Evolutionary conservation across 169 alveolate species (phyloP).

Genomic region (Neospora caninum): DNA sequence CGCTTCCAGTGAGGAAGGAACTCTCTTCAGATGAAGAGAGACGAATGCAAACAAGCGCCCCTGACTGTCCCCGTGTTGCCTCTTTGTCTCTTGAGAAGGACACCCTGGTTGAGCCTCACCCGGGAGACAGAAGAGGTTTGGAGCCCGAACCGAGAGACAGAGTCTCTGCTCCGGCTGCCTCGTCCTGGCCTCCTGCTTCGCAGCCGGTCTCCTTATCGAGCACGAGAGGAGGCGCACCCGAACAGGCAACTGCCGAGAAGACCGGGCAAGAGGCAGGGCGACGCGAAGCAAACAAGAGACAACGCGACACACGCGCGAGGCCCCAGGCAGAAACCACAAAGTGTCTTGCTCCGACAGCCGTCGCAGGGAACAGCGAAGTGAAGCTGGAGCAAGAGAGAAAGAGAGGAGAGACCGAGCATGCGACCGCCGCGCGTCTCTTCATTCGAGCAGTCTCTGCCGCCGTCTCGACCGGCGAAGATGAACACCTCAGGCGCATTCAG

Average conservation of each 20-base stretch:
- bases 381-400: not conserved
- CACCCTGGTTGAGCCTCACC: not conserved
- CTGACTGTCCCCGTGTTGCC: no score
- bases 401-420: not conserved
- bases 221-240: no score
- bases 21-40: not conserved
- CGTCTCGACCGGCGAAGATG: not conserved
- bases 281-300: no score
- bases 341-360: not conserved
- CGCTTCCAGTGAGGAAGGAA: not conserved
- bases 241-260: not conserved
- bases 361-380: not conserved
- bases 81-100: not conserved
- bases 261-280: not conserved
- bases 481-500: not conserved
- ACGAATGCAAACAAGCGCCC: no score
- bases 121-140: no score
- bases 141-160: no score
- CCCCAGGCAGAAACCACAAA: not conserved
- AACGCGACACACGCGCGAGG: no score
- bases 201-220: no score
- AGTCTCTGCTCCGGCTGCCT: not conserved
- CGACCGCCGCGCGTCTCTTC: not conserved
- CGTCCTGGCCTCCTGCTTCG: not conserved
- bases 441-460: not conserved